Base-by-base conservation (phyloP, 805 yeast genomes). In the Candida incommunis region DNA sequence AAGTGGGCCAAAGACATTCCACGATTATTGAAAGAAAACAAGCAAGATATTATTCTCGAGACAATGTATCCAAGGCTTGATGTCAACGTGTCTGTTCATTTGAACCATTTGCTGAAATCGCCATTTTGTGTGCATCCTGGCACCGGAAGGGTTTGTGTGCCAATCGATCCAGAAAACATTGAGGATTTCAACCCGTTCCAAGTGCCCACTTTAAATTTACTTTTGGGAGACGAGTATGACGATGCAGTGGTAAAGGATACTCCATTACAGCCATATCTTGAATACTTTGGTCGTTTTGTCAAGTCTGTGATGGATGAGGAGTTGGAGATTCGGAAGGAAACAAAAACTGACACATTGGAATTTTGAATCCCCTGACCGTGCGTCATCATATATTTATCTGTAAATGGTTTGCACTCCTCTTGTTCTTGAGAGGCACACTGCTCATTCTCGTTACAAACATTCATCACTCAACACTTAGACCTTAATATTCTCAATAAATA, bases 111-210 rank as follows among this genome's bases (percentile, higher is more conserved):
- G 64, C 72, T 92, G 54, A 92, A 92, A 60, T 83, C 96, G 1
- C 98, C 98, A 16, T 92, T 92, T 61, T 90, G 97, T 67, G 79
- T 92, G 40, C 98, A 92, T 61, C 98, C 98, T 1, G 80, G 86
- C 2, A 92, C 98, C 0, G 96, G 96, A 4, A 82, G 84, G 55
- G 83, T 92, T 2, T 92, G 97, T 74, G 95, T 92, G 4, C 96
- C 97, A 0, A 59, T 72, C 41, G 65, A 61, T 44, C 49, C 62
- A 0, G 57, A 50, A 3, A 57, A 64, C 34, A 47, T 53, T 20
- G 56, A 54, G 16, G 76, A 76, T 3, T 92, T 90, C 57, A 77
- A 81, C 54, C 96, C 96, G 2, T 72, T 73, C 50, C 68, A 66
- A 11, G 88, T 94, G 1, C 97, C 97, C 16, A 83, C 78, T 49